These are phyloP conservation scores for Paecilomyces formosus DNA, from an alignment of 2,329 filamentous ascomycete species.

Conservation along the genomic window DNA sequence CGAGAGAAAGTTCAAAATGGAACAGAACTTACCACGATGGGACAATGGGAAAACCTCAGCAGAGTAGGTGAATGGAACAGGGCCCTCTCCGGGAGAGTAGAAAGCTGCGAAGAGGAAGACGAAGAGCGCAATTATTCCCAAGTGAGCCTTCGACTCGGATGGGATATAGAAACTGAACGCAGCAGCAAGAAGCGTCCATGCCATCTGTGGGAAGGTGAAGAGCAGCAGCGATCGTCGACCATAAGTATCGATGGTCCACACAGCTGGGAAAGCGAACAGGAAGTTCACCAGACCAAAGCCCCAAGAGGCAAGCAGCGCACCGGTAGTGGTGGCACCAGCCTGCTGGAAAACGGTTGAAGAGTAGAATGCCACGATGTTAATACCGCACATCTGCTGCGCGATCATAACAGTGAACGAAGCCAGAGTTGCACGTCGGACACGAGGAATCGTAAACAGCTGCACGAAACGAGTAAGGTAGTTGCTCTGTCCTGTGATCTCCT, in stretches of 20 bases:
- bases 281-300: constrained; percentile 61
- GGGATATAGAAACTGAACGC: constrained; percentile 52
- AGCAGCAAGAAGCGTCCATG: constrained; percentile 58
- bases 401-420: constrained; percentile 78
- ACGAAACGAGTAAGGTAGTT: constrained; percentile 56
- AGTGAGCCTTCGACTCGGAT: constrained; percentile 33
- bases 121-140: constrained; percentile 52
- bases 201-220: constrained; percentile 62
- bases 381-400: constrained; percentile 63
- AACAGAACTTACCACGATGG: constrained; percentile 36
- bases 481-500: constrained; percentile 33
- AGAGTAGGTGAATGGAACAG: constrained; percentile 46
- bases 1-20: constrained; percentile 14
- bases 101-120: constrained; percentile 59
- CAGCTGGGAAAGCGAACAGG: constrained; percentile 56
- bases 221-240: constrained; percentile 56
- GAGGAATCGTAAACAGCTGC: constrained; percentile 43
- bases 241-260: constrained; percentile 61
- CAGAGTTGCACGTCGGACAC: constrained; percentile 55
- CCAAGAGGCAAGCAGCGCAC: constrained; percentile 56
- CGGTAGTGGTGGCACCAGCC: constrained; percentile 48
- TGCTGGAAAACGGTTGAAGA: constrained; percentile 51
- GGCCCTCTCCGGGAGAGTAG: constrained; percentile 58
- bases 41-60: constrained; percentile 50
- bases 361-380: constrained; percentile 73